phyloP scores from a whole-genome alignment of 345 rosid genomes.

The Xanthoceras sorbifolium region DNA sequence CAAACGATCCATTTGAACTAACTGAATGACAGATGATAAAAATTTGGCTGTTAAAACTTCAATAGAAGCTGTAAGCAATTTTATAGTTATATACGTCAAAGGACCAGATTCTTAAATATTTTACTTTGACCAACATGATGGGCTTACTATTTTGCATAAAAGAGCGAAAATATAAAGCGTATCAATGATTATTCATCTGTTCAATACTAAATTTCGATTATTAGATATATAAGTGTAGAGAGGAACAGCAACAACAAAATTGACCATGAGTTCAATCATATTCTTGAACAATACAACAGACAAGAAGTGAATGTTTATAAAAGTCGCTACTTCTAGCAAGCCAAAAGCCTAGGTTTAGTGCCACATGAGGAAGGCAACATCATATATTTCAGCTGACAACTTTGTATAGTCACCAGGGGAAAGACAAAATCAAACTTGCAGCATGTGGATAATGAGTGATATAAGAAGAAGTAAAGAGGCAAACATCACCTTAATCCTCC shows the following conservation, averaged over 20 bases:
- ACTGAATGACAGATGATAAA: background rate
- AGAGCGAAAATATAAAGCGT: background rate
- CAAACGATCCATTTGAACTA: background rate
- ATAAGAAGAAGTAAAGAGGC: background rate
- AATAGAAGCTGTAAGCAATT: background rate
- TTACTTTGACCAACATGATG: background rate
- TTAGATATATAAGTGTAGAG: background rate
- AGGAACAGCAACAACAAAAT: background rate
- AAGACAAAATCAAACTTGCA: background rate
- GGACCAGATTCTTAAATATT: background rate
- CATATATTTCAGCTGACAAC: background rate
- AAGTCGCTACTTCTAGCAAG: background rate
- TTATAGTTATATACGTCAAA: background rate
- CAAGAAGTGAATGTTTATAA: background rate
- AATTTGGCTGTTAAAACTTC: background rate
- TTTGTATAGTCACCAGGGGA: background rate
- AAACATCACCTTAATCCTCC: constrained; percentile 22
- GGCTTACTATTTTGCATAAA: background rate
- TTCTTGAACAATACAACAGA: background rate
- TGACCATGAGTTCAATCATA: background rate
- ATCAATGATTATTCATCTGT: background rate
- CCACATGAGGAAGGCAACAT: constrained; percentile 3
- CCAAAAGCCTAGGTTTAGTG: background rate
- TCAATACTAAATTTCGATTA: background rate
- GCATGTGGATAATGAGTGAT: background rate